A percentile compares a stretch with the other conserved stretches of the same genome.
These are phyloP conservation scores for Globisporangium alternatum DNA, from an alignment of 352 stramenopile genomes.

Conservation along the genomic window DNA sequence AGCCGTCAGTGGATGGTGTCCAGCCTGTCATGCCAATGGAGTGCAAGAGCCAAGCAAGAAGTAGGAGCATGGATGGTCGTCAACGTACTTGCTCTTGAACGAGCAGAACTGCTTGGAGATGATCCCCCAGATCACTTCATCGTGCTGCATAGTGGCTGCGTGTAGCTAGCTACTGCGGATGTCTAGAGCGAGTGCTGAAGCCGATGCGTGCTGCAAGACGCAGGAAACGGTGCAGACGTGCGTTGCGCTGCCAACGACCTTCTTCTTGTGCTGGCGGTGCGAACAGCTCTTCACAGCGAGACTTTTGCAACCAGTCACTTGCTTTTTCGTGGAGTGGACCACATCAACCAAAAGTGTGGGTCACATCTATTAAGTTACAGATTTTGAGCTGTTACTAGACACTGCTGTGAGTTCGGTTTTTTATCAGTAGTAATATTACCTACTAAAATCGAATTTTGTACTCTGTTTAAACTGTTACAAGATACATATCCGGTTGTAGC, in stretches of 20 bases:
- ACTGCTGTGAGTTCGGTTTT: too few species aligned
- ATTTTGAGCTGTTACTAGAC: too few species aligned
- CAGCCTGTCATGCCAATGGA: not conserved
- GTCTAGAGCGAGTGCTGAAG: too few species aligned
- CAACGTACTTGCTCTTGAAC: constrained; percentile 95
- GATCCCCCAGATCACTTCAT: constrained; percentile 99
- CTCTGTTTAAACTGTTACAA: too few species aligned
- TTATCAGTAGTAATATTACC: too few species aligned
- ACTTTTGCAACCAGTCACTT: constrained; percentile 20
- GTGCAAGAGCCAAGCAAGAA: not conserved
- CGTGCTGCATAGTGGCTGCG: constrained; percentile 86
- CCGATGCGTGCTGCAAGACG: not conserved
- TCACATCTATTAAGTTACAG: too few species aligned
- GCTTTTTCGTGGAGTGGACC: too few species aligned
- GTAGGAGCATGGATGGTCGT: not conserved
- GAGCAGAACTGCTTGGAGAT: constrained; percentile 99
- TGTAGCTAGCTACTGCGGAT: not conserved
- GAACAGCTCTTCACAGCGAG: constrained; percentile 7
- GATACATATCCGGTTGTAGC: too few species aligned
- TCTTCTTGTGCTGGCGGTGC: constrained; percentile 10
- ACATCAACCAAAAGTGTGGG: too few species aligned
- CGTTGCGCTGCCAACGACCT: not conserved
- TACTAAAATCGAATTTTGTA: too few species aligned
- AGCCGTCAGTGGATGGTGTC: not conserved
- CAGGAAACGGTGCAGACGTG: not conserved